These are phyloP conservation scores for Venturia asperata DNA, from an alignment of 2,329 filamentous ascomycete species.

Conservation along the genomic window DNA sequence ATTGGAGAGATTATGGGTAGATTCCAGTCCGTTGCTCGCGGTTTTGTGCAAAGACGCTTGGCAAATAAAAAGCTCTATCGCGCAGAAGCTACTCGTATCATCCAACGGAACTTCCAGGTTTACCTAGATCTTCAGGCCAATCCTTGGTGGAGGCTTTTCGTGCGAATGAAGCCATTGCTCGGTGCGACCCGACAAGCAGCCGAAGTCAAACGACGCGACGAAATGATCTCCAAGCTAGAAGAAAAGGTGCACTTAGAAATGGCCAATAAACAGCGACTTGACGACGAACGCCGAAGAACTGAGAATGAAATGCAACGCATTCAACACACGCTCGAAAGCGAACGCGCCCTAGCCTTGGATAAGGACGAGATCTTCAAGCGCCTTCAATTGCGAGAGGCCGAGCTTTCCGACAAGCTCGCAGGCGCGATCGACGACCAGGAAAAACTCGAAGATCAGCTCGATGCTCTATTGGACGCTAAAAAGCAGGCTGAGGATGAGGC, in stretches of 20 bases:
- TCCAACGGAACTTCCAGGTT: conserved; percentile 87
- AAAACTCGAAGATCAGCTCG: conserved; percentile 84
- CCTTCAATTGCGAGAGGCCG: conserved; percentile 83
- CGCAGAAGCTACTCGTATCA: conserved; percentile 87
- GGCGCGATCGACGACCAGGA: conserved; percentile 93
- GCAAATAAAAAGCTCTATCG: conserved; percentile 92
- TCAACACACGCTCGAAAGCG: conserved; percentile 90
- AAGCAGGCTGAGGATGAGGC: conserved; percentile 81
- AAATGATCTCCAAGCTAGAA: conserved; percentile 82
- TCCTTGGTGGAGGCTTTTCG: conserved; percentile 95
- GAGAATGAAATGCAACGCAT: conserved; percentile 82
- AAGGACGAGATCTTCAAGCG: conserved; percentile 99
- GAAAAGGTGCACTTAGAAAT: conserved; percentile 73
- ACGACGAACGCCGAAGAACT: conserved; percentile 83
- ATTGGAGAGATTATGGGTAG: conserved; percentile 90
- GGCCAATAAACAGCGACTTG: conserved; percentile 67
- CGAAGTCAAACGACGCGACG: conserved; percentile 91
- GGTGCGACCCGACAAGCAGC: conserved; percentile 85
- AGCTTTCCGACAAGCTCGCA: conserved; percentile 86
- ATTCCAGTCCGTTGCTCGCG: conserved; percentile 87
- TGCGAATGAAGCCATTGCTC: conserved; percentile 89
- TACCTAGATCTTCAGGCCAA: conserved; percentile 86
- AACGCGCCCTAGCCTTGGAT: conserved; percentile 88
- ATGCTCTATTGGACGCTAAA: conserved; percentile 80
- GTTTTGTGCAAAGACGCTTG: conserved; percentile 79